These are phyloP conservation scores for Boletus subcaerulescens DNA, from an alignment of 768 basidiomycete genomes.

Conservation along the genomic window DNA sequence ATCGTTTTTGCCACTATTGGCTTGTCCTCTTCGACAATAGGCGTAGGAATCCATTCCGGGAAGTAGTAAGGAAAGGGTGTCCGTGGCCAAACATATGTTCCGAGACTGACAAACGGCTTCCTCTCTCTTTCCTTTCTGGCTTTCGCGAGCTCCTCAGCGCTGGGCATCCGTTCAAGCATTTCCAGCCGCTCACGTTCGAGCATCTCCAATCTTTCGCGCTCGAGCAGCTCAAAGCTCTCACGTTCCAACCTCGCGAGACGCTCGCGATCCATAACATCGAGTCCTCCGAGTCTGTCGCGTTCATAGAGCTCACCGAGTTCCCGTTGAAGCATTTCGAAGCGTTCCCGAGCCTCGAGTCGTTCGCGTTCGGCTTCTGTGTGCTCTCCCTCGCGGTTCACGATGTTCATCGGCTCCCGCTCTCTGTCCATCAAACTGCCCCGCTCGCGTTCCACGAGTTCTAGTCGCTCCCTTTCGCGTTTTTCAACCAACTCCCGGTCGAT, in stretches of 20 bases:
- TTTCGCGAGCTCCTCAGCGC: constrained; percentile 31
- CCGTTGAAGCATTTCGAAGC: constrained; percentile 33
- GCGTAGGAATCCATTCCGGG: constrained; percentile 32
- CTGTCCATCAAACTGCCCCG: constrained; percentile 9
- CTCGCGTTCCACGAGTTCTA: constrained; percentile 25
- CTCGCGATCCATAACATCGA: constrained; percentile 29
- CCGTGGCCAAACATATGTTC: constrained; percentile 31
- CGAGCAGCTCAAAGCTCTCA: constrained; percentile 28
- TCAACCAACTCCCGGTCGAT: constrained; percentile 22
- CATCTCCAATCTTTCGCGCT: constrained; percentile 29
- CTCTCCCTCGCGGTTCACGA: constrained; percentile 19
- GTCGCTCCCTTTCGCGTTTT: constrained; percentile 28
- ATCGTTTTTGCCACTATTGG: constrained; percentile 13
- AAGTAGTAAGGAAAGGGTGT: constrained; percentile 35
- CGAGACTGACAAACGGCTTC: constrained; percentile 29
- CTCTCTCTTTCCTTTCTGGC: constrained; percentile 30
- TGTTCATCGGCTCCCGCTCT: constrained; percentile 17
- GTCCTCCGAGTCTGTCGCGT: constrained; percentile 29
- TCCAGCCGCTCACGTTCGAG: constrained; percentile 32
- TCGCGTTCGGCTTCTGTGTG: constrained; percentile 24
- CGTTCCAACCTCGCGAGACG: constrained; percentile 28
- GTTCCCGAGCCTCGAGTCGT: constrained; percentile 23
- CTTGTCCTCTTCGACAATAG: constrained; percentile 25
- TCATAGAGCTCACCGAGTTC: constrained; percentile 31
- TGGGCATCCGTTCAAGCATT: constrained; percentile 32